These are phyloP conservation scores for Dryas alaskensis DNA, from an alignment of 306 rosid genomes.

Conservation along the genomic window DNA sequence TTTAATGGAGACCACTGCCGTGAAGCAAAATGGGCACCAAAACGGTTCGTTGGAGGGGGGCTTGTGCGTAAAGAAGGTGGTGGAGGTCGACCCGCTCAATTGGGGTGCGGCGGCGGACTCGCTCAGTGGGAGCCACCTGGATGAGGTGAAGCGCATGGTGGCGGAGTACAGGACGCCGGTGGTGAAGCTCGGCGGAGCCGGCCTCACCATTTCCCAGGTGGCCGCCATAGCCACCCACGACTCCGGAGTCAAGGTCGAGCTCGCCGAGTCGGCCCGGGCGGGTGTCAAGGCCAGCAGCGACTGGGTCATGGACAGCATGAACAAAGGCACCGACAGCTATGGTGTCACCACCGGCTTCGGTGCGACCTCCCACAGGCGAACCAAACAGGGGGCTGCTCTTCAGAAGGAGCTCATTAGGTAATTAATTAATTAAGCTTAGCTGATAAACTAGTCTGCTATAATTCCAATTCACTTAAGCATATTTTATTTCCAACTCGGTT, in stretches of 20 bases:
- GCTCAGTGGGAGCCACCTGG: conserved; percentile 65
- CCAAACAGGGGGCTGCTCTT: conserved; percentile 90
- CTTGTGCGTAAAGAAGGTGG: conserved; percentile 28
- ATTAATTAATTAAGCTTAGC: neutral
- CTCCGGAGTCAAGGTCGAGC: conserved; percentile 49
- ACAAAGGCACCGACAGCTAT: conserved; percentile 71
- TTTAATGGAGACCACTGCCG: conserved; percentile 37
- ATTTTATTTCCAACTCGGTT: neutral
- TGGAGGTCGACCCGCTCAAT: conserved; percentile 50
- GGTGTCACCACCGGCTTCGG: conserved; percentile 98
- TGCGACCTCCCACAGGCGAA: conserved; percentile 80
- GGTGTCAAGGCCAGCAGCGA: conserved; percentile 91
- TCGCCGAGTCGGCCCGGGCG: conserved; percentile 57
- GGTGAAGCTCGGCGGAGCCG: conserved; percentile 64
- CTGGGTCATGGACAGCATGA: conserved; percentile 86
- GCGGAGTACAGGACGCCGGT: conserved; percentile 58
- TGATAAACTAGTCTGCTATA: too few relatives aligned
- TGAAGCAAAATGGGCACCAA: conserved; percentile 21
- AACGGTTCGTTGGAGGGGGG: conserved; percentile 22
- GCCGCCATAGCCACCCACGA: conserved; percentile 63
- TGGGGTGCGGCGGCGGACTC: conserved; percentile 70
- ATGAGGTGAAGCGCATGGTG: conserved; percentile 93
- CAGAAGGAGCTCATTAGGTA: conserved; percentile 85
- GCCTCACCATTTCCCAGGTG: conserved; percentile 70
- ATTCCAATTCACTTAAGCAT: too few relatives aligned